Conservation (phyloP, 768 basidiomycete genomes). For the Serpula lacrymans region DNA sequence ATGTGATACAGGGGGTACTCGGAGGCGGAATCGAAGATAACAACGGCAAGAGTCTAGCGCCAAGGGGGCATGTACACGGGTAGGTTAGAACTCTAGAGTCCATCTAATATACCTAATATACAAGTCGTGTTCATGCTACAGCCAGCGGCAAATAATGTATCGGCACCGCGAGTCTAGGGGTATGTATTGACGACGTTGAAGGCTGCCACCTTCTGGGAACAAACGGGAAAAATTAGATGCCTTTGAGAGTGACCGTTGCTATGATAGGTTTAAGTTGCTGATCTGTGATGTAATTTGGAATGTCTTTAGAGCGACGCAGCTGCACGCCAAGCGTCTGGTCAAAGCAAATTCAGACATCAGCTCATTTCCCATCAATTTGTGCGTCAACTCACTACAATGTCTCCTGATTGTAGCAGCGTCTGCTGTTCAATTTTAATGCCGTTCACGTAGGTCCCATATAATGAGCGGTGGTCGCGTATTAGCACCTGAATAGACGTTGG, state of each 20-base stretch:
- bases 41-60: too few species aligned
- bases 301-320: constrained; percentile 36
- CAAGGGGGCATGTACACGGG: too few species aligned
- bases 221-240: constrained; percentile 26
- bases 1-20: too few species aligned
- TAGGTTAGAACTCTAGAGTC: too few species aligned
- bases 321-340: constrained; percentile 38
- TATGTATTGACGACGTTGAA: too few species aligned
- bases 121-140: too few species aligned
- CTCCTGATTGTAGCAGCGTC: constrained; percentile 37
- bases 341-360: constrained; percentile 3
- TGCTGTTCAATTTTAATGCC: constrained; percentile 36
- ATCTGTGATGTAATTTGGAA: constrained; percentile 37
- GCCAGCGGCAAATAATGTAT: too few species aligned
- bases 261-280: constrained; percentile 45
- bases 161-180: too few species aligned
- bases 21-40: too few species aligned
- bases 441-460: constrained; percentile 49
- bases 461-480: constrained; percentile 43
- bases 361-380: too few species aligned
- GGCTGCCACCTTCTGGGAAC: too few species aligned
- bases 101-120: too few species aligned
- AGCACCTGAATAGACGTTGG: constrained; percentile 32
- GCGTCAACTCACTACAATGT: constrained; percentile 45
- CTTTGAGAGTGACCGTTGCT: constrained; percentile 35